Evolutionary conservation across 1,284 basidiomycete species (phyloP).

Genomic region (Ganoderma sp.): DNA sequence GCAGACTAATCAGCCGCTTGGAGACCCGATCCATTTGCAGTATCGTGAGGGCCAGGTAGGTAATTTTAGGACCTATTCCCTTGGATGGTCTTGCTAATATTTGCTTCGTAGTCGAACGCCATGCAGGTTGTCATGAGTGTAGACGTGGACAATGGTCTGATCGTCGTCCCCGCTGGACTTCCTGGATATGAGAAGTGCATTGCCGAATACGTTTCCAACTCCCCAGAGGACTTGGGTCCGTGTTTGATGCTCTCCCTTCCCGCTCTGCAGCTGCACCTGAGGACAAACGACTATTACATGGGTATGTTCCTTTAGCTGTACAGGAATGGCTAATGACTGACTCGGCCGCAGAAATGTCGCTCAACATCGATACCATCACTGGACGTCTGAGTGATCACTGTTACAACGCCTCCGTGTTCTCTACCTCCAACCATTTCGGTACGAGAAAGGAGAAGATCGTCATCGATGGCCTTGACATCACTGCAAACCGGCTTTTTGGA

Average conservation of each 20-base stretch:
- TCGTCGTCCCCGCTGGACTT: slow-evolving; percentile 77
- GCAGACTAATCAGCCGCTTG: slow-evolving; percentile 61
- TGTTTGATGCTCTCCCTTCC: slow-evolving; percentile 66
- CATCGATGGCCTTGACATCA: slow-evolving; percentile 79
- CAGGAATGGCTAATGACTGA: background rate
- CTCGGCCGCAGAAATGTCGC: slow-evolving; percentile 67
- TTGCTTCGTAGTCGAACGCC: slow-evolving; percentile 67
- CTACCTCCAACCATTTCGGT: slow-evolving; percentile 29
- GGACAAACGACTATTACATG: slow-evolving; percentile 87
- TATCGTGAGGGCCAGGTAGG: slow-evolving; percentile 72
- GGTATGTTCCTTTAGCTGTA: slow-evolving; percentile 52
- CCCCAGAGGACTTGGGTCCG: slow-evolving; percentile 51
- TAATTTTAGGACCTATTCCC: background rate
- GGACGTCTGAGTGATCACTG: slow-evolving; percentile 58
- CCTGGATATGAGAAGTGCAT: slow-evolving; percentile 65
- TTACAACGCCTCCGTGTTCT: slow-evolving; percentile 51
- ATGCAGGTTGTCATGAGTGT: slow-evolving; percentile 78
- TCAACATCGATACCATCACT: slow-evolving; percentile 70
- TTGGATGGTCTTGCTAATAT: background rate
- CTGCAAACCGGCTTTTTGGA: slow-evolving; percentile 86
- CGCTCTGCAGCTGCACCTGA: slow-evolving; percentile 75
- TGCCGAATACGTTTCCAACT: slow-evolving; percentile 30
- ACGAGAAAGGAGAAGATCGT: slow-evolving; percentile 52
- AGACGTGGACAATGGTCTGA: slow-evolving; percentile 55
- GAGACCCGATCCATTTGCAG: slow-evolving; percentile 82